Evolutionary conservation across 2,329 filamentous ascomycete genomes (phyloP), one percentile per base, ranked within the genome.

Genomic region (Metarhizium brunneum): DNA sequence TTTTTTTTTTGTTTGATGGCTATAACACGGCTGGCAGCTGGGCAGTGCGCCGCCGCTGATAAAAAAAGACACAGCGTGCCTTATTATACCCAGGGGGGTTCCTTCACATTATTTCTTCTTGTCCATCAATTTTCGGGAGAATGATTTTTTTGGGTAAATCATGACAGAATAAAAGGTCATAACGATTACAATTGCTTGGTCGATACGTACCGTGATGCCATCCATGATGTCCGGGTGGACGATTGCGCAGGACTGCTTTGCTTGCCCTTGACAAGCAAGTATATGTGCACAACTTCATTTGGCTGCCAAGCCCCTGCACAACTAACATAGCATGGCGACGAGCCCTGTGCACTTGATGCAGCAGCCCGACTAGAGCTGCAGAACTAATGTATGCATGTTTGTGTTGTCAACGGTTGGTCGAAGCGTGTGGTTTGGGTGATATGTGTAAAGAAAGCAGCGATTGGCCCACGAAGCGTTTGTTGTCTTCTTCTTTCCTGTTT

Each of bases 41-140:
- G 50, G 55, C 51, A 52, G 47, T 47, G 47, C 50, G 52, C 43
- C 36, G 43, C 51, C 8, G 11, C 8, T 1, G 38, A 16, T 4
- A 40, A 40, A 13, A 16, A 5, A 47, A 54, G 50, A 54, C 38
- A 42, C 29, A 43, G 57, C 42, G 50, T 55, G 50, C 36, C 53
- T 53, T 32, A 48, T 52, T 57, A 57, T 57, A 54, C 49, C 57
- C 55, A 47, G 54, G 35, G 51, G 42, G 53, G 40, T 8, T 47
- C 25, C 48, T 54, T n/a, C 30, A 43, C 30, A n/a, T 52, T 20
- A 16, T 47, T 47, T 52, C 32, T 36, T 36, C 47, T 20, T 48
- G 14, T 50, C 51, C 32, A 7, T 10, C 40, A 18, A 16, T 32
- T 53, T 35, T 35, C 8, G 25, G 36, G 25, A 30, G 36, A 11